These are phyloP conservation scores for Ciborinia camelliae DNA, from an alignment of 2,329 filamentous ascomycete genomes.

Conservation along the genomic window DNA sequence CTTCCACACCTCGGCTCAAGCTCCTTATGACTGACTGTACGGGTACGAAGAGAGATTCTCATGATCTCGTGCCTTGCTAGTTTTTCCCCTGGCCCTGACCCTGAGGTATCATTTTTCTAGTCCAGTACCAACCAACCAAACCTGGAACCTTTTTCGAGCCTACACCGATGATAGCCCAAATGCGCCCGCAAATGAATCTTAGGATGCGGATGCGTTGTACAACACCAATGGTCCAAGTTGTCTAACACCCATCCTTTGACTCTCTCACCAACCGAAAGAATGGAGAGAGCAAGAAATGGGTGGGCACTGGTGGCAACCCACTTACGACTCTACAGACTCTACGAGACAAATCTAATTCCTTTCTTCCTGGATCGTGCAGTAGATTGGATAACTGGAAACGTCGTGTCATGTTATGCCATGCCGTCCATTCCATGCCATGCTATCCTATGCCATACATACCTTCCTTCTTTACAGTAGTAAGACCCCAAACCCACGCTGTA, in stretches of 20 bases:
- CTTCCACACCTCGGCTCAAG: neutral
- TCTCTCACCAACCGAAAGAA: slow-evolving; percentile 3
- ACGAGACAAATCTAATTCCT: slow-evolving; percentile 9
- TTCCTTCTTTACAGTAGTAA: slow-evolving; percentile 10
- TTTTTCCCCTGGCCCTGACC: slow-evolving; percentile 10
- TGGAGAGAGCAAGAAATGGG: neutral
- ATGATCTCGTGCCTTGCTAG: slow-evolving; percentile 18
- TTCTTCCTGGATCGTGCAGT: neutral
- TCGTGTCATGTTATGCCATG: neutral
- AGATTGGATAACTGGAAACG: slow-evolving; percentile 1
- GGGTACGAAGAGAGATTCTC: neutral
- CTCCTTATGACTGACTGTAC: neutral
- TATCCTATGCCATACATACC: slow-evolving; percentile 2
- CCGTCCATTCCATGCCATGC: neutral
- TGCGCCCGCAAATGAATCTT: neutral
- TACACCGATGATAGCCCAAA: slow-evolving; percentile 7
- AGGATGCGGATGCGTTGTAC: slow-evolving; percentile 13
- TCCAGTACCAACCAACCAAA: neutral
- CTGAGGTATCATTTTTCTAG: neutral
- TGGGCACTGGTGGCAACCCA: slow-evolving; percentile 1
- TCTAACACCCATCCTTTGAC: slow-evolving; percentile 6
- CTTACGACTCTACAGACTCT: slow-evolving; percentile 5
- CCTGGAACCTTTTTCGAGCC: slow-evolving; percentile 1
- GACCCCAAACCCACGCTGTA: neutral
- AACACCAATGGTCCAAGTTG: neutral